Base-by-base conservation (phyloP, 805 yeast species). In the Yarrowia sp. region DNA sequence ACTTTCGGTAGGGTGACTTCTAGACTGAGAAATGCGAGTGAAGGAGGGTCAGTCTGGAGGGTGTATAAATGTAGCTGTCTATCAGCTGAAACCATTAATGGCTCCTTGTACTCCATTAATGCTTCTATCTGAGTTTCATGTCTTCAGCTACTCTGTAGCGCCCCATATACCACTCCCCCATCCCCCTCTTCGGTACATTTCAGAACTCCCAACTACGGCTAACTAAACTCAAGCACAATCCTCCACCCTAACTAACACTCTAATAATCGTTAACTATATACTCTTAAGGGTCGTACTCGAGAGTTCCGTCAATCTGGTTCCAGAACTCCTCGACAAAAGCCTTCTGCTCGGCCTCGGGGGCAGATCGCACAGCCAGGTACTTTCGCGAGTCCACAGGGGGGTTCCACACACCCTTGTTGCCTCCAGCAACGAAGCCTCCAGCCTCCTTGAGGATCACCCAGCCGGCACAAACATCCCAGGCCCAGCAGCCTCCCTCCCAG, bases 381-480 rank as follows among this genome's bases (percentile, higher is more conserved):
- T 82, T 81, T 70, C 89, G 80, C 48, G 79, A 77, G 69, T 85
- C 88, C 19, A 87, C 77, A 4, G 83, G 80, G 19, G 84, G 82
- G 8, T 80, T 77, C 84, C 85, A 83, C 32, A 77, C 77, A 41
- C 82, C 84, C 36, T 81, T 79, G 73, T 83, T 83, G 22, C 87
- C 89, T 64, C 86, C 82, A n/a, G 85, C 87, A 56, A 85, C 75
- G 9, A 74, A 71, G 12, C 89, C 89, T 3, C 90, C 90, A 12
- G 88, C 83, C 71, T 87, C 90, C 53, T 80, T 78, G 9, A 86
- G 73, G 61, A 87, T 84, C 59, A 86, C 81, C 88, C 89, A 87
- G 48, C 89, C 88, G 15, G 89, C 90, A 75, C 89, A 85, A 1
- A 87, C 89, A 74, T 87, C 90, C 90, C 90, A 87, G 32, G 86